These are phyloP conservation scores for Colletotrichum lentis DNA, from an alignment of 2,329 filamentous ascomycete species.

Conservation along the genomic window DNA sequence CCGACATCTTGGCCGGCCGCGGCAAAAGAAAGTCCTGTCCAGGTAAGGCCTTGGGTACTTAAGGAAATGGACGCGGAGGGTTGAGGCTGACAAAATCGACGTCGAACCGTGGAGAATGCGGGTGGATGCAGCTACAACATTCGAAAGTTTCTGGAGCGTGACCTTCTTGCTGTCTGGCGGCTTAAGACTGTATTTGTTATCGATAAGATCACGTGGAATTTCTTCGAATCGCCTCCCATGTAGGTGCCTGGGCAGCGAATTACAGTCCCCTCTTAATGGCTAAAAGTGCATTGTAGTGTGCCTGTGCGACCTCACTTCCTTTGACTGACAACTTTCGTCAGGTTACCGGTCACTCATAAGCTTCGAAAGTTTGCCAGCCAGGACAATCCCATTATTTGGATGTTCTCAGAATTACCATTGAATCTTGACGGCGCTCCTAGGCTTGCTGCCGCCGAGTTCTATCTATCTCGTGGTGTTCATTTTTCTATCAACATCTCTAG, in stretches of 20 bases:
- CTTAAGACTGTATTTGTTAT: constrained; percentile 16
- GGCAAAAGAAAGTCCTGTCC: not conserved
- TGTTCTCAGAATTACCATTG: not conserved
- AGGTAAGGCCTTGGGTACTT: not conserved
- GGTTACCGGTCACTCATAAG: no score
- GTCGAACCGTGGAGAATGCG: not conserved
- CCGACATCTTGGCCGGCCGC: constrained; percentile 70
- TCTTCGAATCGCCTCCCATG: not conserved
- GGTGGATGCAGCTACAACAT: constrained; percentile 10
- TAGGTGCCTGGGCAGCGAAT: not conserved
- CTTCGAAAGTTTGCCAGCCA: not conserved
- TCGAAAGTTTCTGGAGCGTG: constrained; percentile 10
- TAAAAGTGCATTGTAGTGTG: no score
- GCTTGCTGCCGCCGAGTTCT: no score
- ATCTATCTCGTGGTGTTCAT: not conserved
- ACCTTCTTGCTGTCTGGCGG: not conserved
- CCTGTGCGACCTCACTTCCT: no score
- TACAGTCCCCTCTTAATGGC: not conserved
- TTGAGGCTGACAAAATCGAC: not conserved
- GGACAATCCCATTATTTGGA: not conserved
- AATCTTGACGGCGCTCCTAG: no score
- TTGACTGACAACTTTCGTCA: no score
- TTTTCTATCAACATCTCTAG: not conserved
- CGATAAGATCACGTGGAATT: constrained; percentile 36
- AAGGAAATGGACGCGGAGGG: not conserved